Base-by-base conservation (phyloP, 176 grass and related monocot genomes). In the Ensete glaucum region DNA sequence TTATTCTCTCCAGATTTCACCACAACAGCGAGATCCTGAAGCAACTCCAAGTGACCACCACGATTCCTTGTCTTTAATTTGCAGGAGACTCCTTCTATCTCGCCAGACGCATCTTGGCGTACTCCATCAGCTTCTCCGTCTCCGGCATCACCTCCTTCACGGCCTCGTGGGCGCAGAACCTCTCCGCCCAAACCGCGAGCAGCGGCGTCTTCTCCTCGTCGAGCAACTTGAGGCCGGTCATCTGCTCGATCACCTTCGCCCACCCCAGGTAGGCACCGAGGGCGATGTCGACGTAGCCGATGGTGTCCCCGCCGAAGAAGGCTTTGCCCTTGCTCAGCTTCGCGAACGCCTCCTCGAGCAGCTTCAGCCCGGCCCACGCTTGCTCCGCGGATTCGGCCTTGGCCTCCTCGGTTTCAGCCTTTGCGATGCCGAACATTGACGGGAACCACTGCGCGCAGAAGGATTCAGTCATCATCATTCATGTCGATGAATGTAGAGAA, bases 221-320 rank as follows among this genome's bases (percentile, higher is more conserved):
- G 24, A 67, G 25, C 23, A 67, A 7, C 11, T 34, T 14, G 12
- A 67, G 2, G 64, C 64, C 26, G 12, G 7, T 10, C 64, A 67
- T 15, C 64, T 34, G 6, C 23, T 26, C 23, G 24, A 29, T 15
- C 23, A 15, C 64, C 24, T 1, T 8, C 11, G 29, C 11, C 64
- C 64, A 67, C 2, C 11, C 26, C 11, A 34, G 12, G 14, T 14
- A 13, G 64, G 24, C 7, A 0, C 64, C 64, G 13, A 96, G 55
- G 0, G 73, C 72, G 2, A 90, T 73, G 77, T 96, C 91, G 11
- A 91, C 26, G 64, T 80, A 96, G 9, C 81, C 73, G 2, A 86
- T 34, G 67, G 16, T 9, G 55, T 86, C 88, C 27, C 91, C 91
- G 62, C 81, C 76, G 64, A 96, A 96, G 70, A 84, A 88, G 8